Conservation (phyloP, 768 basidiomycete genomes). For the Termitomyces titanicus region DNA sequence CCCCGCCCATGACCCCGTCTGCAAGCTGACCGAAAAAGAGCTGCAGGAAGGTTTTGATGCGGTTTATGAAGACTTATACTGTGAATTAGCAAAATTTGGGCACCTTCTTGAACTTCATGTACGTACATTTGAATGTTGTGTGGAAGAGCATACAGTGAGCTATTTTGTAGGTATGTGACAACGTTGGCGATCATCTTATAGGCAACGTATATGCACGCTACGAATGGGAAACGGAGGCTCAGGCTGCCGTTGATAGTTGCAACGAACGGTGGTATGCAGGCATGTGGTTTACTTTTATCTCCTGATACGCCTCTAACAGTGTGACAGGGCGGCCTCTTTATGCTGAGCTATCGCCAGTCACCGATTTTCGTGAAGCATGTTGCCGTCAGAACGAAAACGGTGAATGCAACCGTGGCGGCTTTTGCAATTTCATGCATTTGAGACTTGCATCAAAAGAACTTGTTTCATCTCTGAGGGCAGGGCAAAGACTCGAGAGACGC, state of each 20-base stretch:
- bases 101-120: conserved; percentile 95
- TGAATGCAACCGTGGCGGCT: conserved; percentile 95
- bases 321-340: conserved; percentile 82
- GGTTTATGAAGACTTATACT: conserved; percentile 94
- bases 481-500: conserved; percentile 81
- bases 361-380: conserved; percentile 98
- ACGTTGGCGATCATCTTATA: conserved; percentile 98
- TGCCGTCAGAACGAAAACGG: conserved; percentile 99
- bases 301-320: conserved; percentile 6
- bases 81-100: conserved; percentile 92
- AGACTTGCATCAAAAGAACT: conserved; percentile 84
- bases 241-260: conserved; percentile 85
- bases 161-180: conserved; percentile 83
- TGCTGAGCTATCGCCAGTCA: conserved; percentile 97
- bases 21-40: conserved; percentile 84
- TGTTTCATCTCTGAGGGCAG: conserved; percentile 71
- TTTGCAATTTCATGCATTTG: conserved; percentile 99
- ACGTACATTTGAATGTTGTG: conserved; percentile 25
- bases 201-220: conserved; percentile 98
- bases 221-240: conserved; percentile 98
- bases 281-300: conserved; percentile 31
- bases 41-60: conserved; percentile 90
- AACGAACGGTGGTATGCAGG: conserved; percentile 99
- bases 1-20: conserved; percentile 89
- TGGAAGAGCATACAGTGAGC: not conserved